Evolutionary conservation across 257 asterid genomes (phyloP), one percentile per base, ranked within the genome.

Genomic region (Solanum bukasovii): DNA sequence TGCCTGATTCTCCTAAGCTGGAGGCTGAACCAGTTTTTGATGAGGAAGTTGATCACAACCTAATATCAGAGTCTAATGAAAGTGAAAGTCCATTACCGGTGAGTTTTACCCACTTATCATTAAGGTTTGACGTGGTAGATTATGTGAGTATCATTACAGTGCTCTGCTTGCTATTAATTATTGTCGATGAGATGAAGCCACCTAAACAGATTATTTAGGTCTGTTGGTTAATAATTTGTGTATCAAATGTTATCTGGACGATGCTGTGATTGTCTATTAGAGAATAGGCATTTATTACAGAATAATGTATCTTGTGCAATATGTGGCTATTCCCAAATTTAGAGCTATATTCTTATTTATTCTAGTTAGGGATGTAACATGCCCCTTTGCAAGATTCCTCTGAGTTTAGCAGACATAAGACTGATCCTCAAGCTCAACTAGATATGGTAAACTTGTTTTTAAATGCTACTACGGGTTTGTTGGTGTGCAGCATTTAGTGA

Each of bases 1-100:
- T 87, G 74, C 87, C 91, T 38, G 81, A 42, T 67, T 87, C 86
- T 82, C 87, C 94, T 81, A 89, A 38, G 56, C 71, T 73, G 86
- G 92, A 91, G 87, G 90, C 90, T 85, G 92, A 91, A 86, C 89
- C 92, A 61, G 49, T 82, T 85, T 87, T 88, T 77, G 89, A 88
- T 33, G 90, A 89, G 83, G 93, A 91, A 89, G 88, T 90, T 85
- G 91, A 72, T 86, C 83, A 56, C 8, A 88, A 33, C 29, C 27
- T 71, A 34, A 70, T 82, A 46, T 90, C 89, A 27, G 93, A 88
- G 37, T 74, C 87, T 20, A 70, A 16, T 33, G 91, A 89, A 90
- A 74, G 87, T 79, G 92, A 81, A 89, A 90, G 87, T 63, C 83
- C 85, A 81, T 42, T 77, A 71, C 65, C n/a, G 94, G 97, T 94